Evolutionary conservation across 2,329 filamentous ascomycete species (phyloP).

Genomic region (Conoideocrella luteorostrata): DNA sequence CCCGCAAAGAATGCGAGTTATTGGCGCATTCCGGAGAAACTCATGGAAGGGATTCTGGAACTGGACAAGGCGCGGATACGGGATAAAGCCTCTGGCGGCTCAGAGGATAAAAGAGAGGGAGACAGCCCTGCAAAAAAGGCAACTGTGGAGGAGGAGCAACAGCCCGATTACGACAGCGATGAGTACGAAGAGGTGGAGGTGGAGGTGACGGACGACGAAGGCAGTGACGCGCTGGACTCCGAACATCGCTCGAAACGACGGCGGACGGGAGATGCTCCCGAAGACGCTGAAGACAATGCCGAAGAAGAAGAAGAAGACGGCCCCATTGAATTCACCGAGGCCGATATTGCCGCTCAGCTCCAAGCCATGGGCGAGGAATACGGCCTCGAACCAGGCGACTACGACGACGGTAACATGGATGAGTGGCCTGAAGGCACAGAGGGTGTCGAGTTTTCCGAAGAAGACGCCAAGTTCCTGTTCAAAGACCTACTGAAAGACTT

Average conservation of each 20-base stretch:
- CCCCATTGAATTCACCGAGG: conserved; percentile 80
- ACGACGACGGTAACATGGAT: conserved; percentile 57
- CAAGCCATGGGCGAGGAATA: conserved; percentile 86
- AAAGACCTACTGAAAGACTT: conserved; percentile 80
- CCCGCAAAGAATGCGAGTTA: conserved; percentile 79
- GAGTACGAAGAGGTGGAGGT: conserved; percentile 70
- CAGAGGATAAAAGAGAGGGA: conserved; percentile 8
- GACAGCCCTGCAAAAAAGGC: neutral
- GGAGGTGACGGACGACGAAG: conserved; percentile 49
- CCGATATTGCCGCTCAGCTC: conserved; percentile 88
- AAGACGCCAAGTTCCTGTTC: conserved; percentile 73
- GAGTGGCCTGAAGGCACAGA: conserved; percentile 66
- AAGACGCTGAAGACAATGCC: conserved; percentile 40
- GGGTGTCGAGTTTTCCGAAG: conserved; percentile 62
- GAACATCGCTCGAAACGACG: conserved; percentile 55
- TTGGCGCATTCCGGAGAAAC: conserved; percentile 87
- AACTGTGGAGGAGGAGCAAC: conserved; percentile 21
- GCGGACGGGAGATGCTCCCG: conserved; percentile 46
- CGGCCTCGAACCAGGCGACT: conserved; percentile 69
- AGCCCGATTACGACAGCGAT: conserved; percentile 47
- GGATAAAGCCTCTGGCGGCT: conserved; percentile 39
- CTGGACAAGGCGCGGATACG: conserved; percentile 67
- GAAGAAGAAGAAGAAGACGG: conserved; percentile 38
- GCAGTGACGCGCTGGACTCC: conserved; percentile 31
- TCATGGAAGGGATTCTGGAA: conserved; percentile 70